A percentile compares a stretch with the other conserved stretches of the same genome.
phyloP scores from a whole-genome alignment of 495 filamentous ascomycete genomes.

The Xylaria scruposa region DNA sequence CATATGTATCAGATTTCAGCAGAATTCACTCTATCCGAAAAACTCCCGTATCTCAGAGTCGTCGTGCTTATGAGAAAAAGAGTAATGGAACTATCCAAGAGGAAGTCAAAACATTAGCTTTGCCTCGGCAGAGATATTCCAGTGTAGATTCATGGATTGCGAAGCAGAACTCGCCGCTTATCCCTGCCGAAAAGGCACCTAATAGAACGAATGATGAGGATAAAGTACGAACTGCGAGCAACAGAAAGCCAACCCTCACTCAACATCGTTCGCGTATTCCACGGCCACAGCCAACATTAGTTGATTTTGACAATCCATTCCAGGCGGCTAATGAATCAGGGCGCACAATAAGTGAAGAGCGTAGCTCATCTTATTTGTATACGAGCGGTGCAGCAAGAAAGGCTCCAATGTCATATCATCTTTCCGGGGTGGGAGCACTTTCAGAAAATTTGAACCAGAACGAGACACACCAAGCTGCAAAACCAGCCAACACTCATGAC shows the following conservation, averaged over 20 bases:
- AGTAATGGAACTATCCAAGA: background rate
- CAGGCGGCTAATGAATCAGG: background rate
- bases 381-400: background rate
- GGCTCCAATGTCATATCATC: background rate
- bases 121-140: background rate
- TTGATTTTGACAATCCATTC: background rate
- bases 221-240: background rate
- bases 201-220: background rate
- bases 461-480: background rate
- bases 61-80: background rate
- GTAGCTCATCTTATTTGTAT: background rate
- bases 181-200: background rate
- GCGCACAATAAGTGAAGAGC: background rate
- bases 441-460: background rate
- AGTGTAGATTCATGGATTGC: background rate
- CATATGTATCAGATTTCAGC: background rate
- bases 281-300: conserved; percentile 1
- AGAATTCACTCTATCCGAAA: no score
- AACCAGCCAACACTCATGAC: background rate
- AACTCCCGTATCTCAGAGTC: background rate
- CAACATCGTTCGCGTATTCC: conserved; percentile 11
- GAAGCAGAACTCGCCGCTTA: background rate
- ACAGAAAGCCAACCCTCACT: background rate
- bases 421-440: background rate
- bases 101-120: background rate